Evolutionary conservation across 1,139 yeast genomes (phyloP), one percentile per base, ranked within the genome.

Genomic region (Suzukiozyma palmioleophila): DNA sequence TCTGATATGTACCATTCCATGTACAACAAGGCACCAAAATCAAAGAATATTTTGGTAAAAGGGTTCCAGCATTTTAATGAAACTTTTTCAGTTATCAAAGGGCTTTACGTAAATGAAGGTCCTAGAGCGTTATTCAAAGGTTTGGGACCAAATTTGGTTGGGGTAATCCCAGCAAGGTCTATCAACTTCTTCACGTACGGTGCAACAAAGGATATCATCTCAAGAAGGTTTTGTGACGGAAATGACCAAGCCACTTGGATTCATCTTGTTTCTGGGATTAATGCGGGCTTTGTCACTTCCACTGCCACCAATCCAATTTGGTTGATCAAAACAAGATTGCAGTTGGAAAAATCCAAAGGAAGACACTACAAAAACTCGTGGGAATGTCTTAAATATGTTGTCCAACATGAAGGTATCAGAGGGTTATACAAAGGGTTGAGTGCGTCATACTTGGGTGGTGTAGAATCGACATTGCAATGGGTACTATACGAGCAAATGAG

Each of bases 301-400:
- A 92, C 98, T 0, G 96, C 94, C n/a, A 94, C 99, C 0, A 94
- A 94, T 58, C 99, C 99, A n/a, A 94, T 94, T 41, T 94, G 99
- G 99, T 70, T 94, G 48, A 84, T 94, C 43, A 94, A 94, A 60
- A 94, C 99, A 0, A 75, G 99, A 53, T 73, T 94, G 37, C 99
- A 94, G 56, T 73, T 94, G 42, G 98, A 92, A 59, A 85, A 82
- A 57, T 63, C 77, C 13, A 73, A 75, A 37, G 73, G 75, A 11
- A 79, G 81, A 46, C 74, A 75, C 48, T 92, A 90, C 60, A 82
- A 75, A 44, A 90, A 85, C 61, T 86, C 96, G 5, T 75, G 83
- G 76, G 97, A 92, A 58, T 92, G 97, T 59, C 60, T 87, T 31
- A 72, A 68, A 44, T 77, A 84, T 48, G 84, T 89, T 5, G 50